These are phyloP conservation scores for Sutorius australiensis DNA, from an alignment of 768 basidiomycete species.

Conservation along the genomic window DNA sequence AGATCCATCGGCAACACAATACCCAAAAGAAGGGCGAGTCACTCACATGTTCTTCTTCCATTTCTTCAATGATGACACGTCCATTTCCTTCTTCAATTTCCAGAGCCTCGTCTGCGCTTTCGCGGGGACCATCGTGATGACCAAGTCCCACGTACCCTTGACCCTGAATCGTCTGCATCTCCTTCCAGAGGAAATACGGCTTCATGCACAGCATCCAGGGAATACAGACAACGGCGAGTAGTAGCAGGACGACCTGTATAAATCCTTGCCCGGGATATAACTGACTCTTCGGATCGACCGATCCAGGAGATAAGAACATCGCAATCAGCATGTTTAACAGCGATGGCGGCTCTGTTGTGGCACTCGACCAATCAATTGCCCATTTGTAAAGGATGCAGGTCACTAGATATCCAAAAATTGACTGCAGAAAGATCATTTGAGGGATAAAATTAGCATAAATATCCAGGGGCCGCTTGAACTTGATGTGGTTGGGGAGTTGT, in stretches of 20 bases:
- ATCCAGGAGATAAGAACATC: slow-evolving; percentile 93
- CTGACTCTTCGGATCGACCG: slow-evolving; percentile 59
- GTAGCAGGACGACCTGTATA: slow-evolving; percentile 74
- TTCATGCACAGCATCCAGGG: slow-evolving; percentile 93
- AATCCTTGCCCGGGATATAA: slow-evolving; percentile 86
- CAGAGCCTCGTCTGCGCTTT: slow-evolving; percentile 57
- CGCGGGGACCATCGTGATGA: slow-evolving; percentile 52
- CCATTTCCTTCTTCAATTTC: slow-evolving; percentile 81
- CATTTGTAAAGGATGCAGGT: slow-evolving; percentile 97
- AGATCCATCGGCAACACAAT: slow-evolving; percentile 6
- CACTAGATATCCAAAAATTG: slow-evolving; percentile 95
- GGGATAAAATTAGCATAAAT: slow-evolving; percentile 96
- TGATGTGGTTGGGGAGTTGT: slow-evolving; percentile 93
- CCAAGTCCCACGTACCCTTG: slow-evolving; percentile 79
- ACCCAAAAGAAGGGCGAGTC: slow-evolving; percentile 8
- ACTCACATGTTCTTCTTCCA: slow-evolving; percentile 68
- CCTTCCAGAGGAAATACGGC: slow-evolving; percentile 88
- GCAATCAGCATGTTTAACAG: slow-evolving; percentile 93
- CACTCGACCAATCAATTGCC: slow-evolving; percentile 84
- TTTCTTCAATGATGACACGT: slow-evolving; percentile 67
- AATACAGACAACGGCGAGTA: slow-evolving; percentile 81
- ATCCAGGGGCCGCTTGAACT: slow-evolving; percentile 81
- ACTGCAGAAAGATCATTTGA: slow-evolving; percentile 95
- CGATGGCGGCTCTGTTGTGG: slow-evolving; percentile 72
- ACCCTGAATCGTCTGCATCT: slow-evolving; percentile 76